Evolutionary conservation across 352 stramenopile species (phyloP), one percentile per base, ranked within the genome.

Genomic region (Phytophthora litchii): DNA sequence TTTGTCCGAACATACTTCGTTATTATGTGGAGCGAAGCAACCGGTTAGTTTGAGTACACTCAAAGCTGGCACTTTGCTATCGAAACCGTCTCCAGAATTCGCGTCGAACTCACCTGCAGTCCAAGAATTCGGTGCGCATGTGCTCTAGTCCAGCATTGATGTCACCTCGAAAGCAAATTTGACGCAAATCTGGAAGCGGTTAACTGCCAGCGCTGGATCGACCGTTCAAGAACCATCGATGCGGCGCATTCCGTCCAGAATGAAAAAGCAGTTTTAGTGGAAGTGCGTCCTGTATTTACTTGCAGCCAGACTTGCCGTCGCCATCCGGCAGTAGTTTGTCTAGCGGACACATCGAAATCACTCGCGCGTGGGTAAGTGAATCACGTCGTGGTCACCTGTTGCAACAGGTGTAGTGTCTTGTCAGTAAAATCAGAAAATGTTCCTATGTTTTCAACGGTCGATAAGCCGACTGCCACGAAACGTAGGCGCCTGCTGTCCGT

Each of bases 371-470:
- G 23, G 23, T 27, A 5, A 27, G 23, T 27, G 23, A 27, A 27
- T 48, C 41, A 48, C 17, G 11, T 34, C 3, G 21, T 25, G 13
- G 16, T 27, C 35, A 54, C 21, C 21, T 43, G 35, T 25, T n/a
- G 29, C 27, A 47, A 46, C 45, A 60, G 12, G 38, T 17, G 44
- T 25, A 36, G 25, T 32, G 17, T 56, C 48, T 53, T 57, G 54
- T 53, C 61, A 66, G 55, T 49, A 9, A 63, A 63, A 71, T 67
- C 62, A 71, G 62, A 71, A n/a, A 64, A 19, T 38, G 23, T 54
- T 53, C 55, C 42, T 35, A 42, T 4, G 23, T 8, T 64, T 60
- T 56, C 21, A 58, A 53, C 37, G 54, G 47, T 58, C 46, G 42
- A 41, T 13, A 20, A 34, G 14, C n/a, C 32, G 46, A 13, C 13